A percentile compares a stretch with the other conserved stretches of the same genome.
These are phyloP conservation scores for Cyberlindnera americana DNA, from an alignment of 805 yeast species.

Conservation along the genomic window DNA sequence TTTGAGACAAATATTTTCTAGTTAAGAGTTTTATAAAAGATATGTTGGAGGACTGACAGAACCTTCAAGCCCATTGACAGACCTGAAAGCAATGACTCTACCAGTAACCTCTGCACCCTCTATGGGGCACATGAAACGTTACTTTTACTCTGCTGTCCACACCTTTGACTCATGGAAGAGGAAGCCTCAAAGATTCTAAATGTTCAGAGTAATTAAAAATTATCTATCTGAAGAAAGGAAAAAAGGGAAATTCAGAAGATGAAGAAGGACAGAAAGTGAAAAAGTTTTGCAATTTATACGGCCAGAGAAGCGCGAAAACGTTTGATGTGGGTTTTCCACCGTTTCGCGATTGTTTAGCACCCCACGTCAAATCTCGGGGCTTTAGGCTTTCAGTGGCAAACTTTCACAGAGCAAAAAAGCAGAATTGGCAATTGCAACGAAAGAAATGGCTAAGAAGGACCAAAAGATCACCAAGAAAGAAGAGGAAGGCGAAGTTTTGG, in stretches of 20 bases:
- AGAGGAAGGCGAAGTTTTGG: constrained; percentile 18
- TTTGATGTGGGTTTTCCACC: too few relatives aligned
- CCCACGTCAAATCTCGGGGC: not conserved
- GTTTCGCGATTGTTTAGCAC: too few relatives aligned
- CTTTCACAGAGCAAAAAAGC: too few relatives aligned
- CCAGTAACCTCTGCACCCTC: constrained; percentile 9
- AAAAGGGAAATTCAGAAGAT: not conserved
- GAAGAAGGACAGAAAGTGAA: not conserved
- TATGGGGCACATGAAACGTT: constrained; percentile 17
- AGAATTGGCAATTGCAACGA: constrained; percentile 1
- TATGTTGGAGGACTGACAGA: constrained; percentile 8
- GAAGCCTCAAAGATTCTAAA: constrained; percentile 38
- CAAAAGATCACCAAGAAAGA: constrained; percentile 11
- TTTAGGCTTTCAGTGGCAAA: constrained; percentile 3
- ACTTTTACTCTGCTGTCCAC: constrained; percentile 52
- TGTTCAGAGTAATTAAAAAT: constrained; percentile 33
- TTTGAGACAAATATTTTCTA: too few relatives aligned
- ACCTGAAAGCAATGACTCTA: not conserved
- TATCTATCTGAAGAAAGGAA: constrained; percentile 29
- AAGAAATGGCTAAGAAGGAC: constrained; percentile 14
- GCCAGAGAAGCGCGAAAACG: constrained; percentile 1
- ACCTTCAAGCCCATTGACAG: not conserved
- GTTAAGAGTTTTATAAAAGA: too few relatives aligned
- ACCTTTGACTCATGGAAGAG: constrained; percentile 32
- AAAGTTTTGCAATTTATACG: constrained; percentile 7